A percentile compares a stretch with the other conserved stretches of the same genome.
Evolutionary conservation across 352 stramenopile species (phyloP).

Genomic region (Pythium apleroticum): DNA sequence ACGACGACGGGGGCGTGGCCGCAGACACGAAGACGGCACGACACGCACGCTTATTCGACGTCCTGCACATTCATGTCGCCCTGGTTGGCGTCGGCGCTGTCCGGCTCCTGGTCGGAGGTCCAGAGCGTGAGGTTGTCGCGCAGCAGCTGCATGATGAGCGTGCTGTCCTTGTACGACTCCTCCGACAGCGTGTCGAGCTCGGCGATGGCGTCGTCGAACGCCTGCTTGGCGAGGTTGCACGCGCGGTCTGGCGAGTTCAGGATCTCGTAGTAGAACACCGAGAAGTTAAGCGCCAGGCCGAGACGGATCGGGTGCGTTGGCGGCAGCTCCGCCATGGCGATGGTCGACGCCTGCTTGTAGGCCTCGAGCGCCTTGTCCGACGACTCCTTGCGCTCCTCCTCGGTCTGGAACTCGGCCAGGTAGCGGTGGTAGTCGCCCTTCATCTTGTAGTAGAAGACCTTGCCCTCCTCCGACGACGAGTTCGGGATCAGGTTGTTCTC

Average conservation of each 20-base stretch:
- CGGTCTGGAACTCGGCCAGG: constrained; percentile 98
- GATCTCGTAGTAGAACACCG: constrained; percentile 99
- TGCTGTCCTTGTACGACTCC: constrained; percentile 99
- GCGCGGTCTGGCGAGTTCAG: constrained; percentile 94
- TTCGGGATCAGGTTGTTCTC: constrained; percentile 98
- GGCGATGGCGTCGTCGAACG: constrained; percentile 99
- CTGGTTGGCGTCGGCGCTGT: constrained; percentile 89
- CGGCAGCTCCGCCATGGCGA: constrained; percentile 95
- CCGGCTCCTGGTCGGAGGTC: constrained; percentile 95
- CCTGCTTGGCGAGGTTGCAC: constrained; percentile 95
- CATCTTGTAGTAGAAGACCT: constrained; percentile 99
- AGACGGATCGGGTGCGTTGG: constrained; percentile 99
- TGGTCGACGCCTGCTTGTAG: constrained; percentile 84
- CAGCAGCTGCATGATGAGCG: constrained; percentile 99
- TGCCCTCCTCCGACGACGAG: constrained; percentile 96
- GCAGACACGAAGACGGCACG: constrained; percentile 14
- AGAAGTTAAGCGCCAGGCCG: constrained; percentile 99
- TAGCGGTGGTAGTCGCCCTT: constrained; percentile 99
- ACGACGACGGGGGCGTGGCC: constrained; percentile 13
- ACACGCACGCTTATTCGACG: constrained; percentile 53
- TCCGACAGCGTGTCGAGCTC: constrained; percentile 99
- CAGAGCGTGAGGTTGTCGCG: constrained; percentile 99
- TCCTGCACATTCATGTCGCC: constrained; percentile 87
- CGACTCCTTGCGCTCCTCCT: constrained; percentile 94
- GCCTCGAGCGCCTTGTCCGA: constrained; percentile 81